phyloP scores from a whole-genome alignment of 225 moss, liverwort and hornwort genomes.

The Pseudoscleropodium purum region DNA sequence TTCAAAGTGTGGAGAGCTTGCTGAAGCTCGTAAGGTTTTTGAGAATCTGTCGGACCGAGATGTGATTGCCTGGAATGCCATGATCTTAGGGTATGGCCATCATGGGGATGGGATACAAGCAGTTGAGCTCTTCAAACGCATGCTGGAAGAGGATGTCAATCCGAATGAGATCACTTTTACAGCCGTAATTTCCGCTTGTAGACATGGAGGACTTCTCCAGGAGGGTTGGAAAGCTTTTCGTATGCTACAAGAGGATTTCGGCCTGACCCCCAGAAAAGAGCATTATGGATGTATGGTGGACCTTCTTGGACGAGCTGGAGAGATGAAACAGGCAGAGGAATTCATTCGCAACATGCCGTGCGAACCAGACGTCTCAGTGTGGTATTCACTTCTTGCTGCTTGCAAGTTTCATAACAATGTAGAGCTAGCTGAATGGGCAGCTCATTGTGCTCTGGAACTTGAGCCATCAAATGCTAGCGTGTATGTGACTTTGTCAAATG shows the following conservation, averaged over 20 bases:
- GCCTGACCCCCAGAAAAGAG: slow-evolving; percentile 16
- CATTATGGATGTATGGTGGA: slow-evolving; percentile 45
- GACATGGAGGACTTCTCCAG: slow-evolving; percentile 17
- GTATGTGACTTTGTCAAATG: slow-evolving; percentile 32
- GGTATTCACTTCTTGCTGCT: slow-evolving; percentile 26
- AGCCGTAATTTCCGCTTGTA: slow-evolving; percentile 30
- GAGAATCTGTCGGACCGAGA: slow-evolving; percentile 14
- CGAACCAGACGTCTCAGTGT: slow-evolving; percentile 23
- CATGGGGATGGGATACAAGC: slow-evolving; percentile 30
- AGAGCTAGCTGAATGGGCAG: slow-evolving; percentile 26
- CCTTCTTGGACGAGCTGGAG: slow-evolving; percentile 31
- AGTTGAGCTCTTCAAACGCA: slow-evolving; percentile 14
- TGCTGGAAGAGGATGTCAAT: slow-evolving; percentile 3
- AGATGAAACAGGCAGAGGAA: slow-evolving; percentile 11
- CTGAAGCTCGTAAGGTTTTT: slow-evolving; percentile 28
- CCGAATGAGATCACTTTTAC: slow-evolving; percentile 38
- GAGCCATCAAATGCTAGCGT: slow-evolving; percentile 14
- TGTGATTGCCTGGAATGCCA: slow-evolving; percentile 35
- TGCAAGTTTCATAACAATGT: slow-evolving; percentile 18
- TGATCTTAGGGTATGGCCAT: slow-evolving; percentile 33
- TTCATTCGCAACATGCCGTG: slow-evolving; percentile 26
- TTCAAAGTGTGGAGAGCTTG: slow-evolving; percentile 34
- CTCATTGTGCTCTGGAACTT: slow-evolving; percentile 6
- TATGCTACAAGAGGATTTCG: slow-evolving; percentile 12
- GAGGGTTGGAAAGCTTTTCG: slow-evolving; percentile 23